phyloP scores from a whole-genome alignment of 139 green algal genomes.

The Chloropicon primus region DNA sequence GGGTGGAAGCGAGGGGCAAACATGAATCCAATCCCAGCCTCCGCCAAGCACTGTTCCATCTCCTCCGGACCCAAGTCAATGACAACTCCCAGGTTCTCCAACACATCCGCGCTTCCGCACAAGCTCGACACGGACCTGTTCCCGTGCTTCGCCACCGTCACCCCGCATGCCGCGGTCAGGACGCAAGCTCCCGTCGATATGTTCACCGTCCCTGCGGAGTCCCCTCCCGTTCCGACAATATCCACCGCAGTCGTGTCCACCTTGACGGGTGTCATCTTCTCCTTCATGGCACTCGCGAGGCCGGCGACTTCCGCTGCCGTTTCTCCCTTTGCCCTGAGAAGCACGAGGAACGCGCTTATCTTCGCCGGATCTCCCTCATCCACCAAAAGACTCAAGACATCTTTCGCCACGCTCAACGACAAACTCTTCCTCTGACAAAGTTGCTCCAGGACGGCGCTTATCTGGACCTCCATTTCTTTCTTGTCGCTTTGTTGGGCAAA shows the following conservation, averaged over 20 bases:
- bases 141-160: conserved; percentile 93
- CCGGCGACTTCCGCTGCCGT: conserved; percentile 85
- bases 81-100: conserved; percentile 75
- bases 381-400: conserved; percentile 41
- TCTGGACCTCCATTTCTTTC: not conserved
- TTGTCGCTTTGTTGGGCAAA: no score
- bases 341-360: conserved; percentile 81
- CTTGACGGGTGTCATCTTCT: conserved; percentile 18
- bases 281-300: conserved; percentile 70
- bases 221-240: conserved; percentile 96
- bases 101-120: conserved; percentile 85
- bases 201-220: conserved; percentile 95
- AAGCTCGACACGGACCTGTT: conserved; percentile 82
- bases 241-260: conserved; percentile 64
- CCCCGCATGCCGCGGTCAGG: conserved; percentile 83
- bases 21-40: conserved; percentile 92
- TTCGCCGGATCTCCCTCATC: conserved; percentile 55
- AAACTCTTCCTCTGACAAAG: not conserved
- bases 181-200: conserved; percentile 92
- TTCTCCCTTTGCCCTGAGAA: conserved; percentile 94
- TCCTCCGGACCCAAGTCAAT: conserved; percentile 79
- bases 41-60: conserved; percentile 60
- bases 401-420: conserved; percentile 3
- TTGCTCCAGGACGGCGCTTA: not conserved
- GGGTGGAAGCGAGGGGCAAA: conserved; percentile 79